Base-by-base conservation (phyloP, 805 yeast species). In the Candida khao-thaluensis region DNA sequence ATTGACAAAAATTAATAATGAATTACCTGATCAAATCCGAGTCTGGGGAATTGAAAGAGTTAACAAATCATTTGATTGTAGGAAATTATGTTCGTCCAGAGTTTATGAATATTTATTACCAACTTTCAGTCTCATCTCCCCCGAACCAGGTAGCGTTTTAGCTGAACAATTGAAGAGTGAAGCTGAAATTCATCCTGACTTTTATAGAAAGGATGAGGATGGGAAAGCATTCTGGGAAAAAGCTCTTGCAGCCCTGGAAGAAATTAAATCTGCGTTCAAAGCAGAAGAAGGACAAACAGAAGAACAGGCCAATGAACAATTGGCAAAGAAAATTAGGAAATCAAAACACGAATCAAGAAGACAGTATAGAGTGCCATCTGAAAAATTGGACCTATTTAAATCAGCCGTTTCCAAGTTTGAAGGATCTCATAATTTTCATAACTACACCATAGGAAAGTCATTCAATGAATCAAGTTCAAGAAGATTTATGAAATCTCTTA, bases 61-160 rank as follows among this genome's bases (percentile, higher is more conserved):
- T 8, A 90, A 90, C 60, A 86, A 88, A 54, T 78, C 90, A 0
- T 93, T 93, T 61, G 98, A 93, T 60, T 89, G 97, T 63, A 76
- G 98, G 50, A 89, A 87, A 59, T 78, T 89, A 84, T 93, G 99
- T 67, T 82, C 93, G 2, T 88, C 96, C n/a, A 79, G 99, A 59
- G 74, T 95, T 45, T 93, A 93, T 60, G 99, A 93, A 66, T 93
- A 93, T 57, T 64, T 93, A 52, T 73, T 93, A 57, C 99, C 99
- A 29, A 86, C 95, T 0, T 90, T 88, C 59, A 79, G 95, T 1
- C 77, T 93, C 47, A 67, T 93, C 41, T 93, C 95, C 7, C 97
- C 99, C n/a, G 81, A 84, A 54, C 95, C 95, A 5, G 68, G 71
- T 29, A 73, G 89, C 20, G 69, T 76, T 7, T 68, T 93, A 44